Evolutionary conservation across 164 flowering plant genomes (phyloP), one percentile per base, ranked within the genome.

Genomic region (Vitis cinerea): DNA sequence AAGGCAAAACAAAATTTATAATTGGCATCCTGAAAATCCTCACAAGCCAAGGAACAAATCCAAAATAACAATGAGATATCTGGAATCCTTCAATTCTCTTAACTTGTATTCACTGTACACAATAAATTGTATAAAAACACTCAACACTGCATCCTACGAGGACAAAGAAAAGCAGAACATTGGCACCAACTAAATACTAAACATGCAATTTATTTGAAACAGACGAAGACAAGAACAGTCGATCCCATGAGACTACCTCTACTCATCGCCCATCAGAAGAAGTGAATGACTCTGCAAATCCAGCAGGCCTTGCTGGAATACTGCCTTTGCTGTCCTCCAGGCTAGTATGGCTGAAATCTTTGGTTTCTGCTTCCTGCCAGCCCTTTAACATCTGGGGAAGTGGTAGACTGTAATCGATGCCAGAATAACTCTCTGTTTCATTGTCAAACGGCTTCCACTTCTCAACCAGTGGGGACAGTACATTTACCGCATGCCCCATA

Each of bases 401-500:
- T 2, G 91, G 88, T 61, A 77, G 83, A 68, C 68, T 78, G 64
- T 77, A 86, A 75, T 90, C 89, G 56, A 90, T 87, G 9, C 91
- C 92, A 8, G 79, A 74, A 57, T 71, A 77, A 50, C 77, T 76
- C 65, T 86, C 91, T 2, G 79, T 62, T 10, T 87, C 94, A 61
- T 83, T 82, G 10, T 65, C 72, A 10, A 72, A 64, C 12, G 94
- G 95, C 65, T 83, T 86, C 97, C 97, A 92, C 75, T 83, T 80
- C 78, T 87, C 95, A 10, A 92, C 86, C 19, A 89, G 80, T 51
- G 80, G 80, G 47, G 79, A 61, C 51, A 91, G 77, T 13, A 90
- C 89, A 63, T 79, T 90, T 56, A 92, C 97, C 0, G 81, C 93
- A 76, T 92, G 92, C 12, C 97, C 84, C 92, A 92, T 90, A 50